Evolutionary conservation across 495 filamentous ascomycete species (phyloP), one percentile per base, ranked within the genome.

Genomic region (Xanthoparmelia taractica): DNA sequence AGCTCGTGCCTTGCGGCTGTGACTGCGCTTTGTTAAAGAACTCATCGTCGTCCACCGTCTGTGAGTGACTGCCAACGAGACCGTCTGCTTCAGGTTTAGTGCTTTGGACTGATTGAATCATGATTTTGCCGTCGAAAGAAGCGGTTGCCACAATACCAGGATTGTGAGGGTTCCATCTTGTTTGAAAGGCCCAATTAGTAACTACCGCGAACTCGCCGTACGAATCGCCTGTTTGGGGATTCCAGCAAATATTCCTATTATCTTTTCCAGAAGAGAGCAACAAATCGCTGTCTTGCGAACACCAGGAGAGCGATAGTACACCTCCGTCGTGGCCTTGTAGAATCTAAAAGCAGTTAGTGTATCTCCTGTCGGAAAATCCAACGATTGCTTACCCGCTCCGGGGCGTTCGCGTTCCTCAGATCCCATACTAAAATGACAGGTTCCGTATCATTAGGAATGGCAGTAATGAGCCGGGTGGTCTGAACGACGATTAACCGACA

Each of bases 171-270:
- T 96, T 91, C 84, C 93, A 99, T 67, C 86, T 84, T 8, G 94
- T 96, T 73, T 92, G 85, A 79, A 97, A 99, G 2, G 92, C 96
- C 94, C 95, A 97, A 73, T 97, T 97, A 43, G 93, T 96, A 61
- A 96, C 95, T 66, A 96, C 89, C 17, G 93, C 91, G 74, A 97
- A 96, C 75, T 97, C 92, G 63, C 95, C 94, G 55, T 90, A 89
- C 8, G 80, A 77, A 70, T 90, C 84, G 54, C 92, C 92, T 8
- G 86, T 95, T 68, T 94, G 90, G 1, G 95, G 89, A 74, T 97
- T 97, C 94, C 95, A 99, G 64, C 92, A 88, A 60, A 97, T 82
- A 1, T 92, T 96, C 67, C 90, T 85, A 67, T 97, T 97, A 75
- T 99, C 94, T 76, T 96, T 97, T 57, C 95, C 95, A 65, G 87